A percentile compares a stretch with the other conserved stretches of the same genome.
Evolutionary conservation across 2,329 filamentous ascomycete species (phyloP).

Genomic region (Simplicillium sp.): DNA sequence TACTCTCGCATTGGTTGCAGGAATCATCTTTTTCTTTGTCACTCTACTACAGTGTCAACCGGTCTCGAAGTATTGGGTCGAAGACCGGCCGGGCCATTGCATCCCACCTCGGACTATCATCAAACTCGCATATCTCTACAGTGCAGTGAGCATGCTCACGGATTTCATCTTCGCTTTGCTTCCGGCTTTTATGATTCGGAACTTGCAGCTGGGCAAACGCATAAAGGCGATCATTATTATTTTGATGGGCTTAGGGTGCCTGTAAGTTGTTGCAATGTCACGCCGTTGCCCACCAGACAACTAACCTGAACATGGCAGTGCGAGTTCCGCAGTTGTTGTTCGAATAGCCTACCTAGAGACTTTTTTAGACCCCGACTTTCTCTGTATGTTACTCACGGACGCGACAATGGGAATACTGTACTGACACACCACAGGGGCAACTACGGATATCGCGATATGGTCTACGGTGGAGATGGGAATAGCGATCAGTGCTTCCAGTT

Average conservation of each 20-base stretch:
- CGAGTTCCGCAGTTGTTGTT: slow-evolving; percentile 27
- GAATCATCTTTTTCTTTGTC: slow-evolving; percentile 20
- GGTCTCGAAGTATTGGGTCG: slow-evolving; percentile 18
- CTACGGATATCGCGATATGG: slow-evolving; percentile 31
- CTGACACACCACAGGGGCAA: slow-evolving; percentile 17
- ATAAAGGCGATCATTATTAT: slow-evolving; percentile 38
- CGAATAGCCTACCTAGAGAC: slow-evolving; percentile 23
- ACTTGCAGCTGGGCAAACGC: slow-evolving; percentile 37
- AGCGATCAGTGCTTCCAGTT: slow-evolving; percentile 31
- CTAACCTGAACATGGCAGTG: slow-evolving; percentile 13
- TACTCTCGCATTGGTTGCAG: slow-evolving; percentile 15
- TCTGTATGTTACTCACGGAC: slow-evolving; percentile 18
- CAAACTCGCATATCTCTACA: slow-evolving; percentile 37
- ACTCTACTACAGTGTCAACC: slow-evolving; percentile 19
- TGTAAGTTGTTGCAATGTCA: slow-evolving; percentile 17
- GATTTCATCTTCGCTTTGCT: slow-evolving; percentile 39
- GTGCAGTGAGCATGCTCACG: slow-evolving; percentile 31
- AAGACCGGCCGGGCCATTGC: slow-evolving; percentile 14
- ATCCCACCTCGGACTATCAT: slow-evolving; percentile 28
- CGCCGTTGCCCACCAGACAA: slow-evolving; percentile 1
- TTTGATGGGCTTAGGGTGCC: slow-evolving; percentile 44
- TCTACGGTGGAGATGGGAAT: slow-evolving; percentile 33
- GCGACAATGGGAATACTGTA: too few species aligned
- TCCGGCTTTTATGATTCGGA: slow-evolving; percentile 40
- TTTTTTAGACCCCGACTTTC: slow-evolving; percentile 25